A percentile compares a stretch with the other conserved stretches of the same genome.
These are phyloP conservation scores for Aspergillus eucalypticola DNA, from an alignment of 2,329 filamentous ascomycete species.

Conservation along the genomic window DNA sequence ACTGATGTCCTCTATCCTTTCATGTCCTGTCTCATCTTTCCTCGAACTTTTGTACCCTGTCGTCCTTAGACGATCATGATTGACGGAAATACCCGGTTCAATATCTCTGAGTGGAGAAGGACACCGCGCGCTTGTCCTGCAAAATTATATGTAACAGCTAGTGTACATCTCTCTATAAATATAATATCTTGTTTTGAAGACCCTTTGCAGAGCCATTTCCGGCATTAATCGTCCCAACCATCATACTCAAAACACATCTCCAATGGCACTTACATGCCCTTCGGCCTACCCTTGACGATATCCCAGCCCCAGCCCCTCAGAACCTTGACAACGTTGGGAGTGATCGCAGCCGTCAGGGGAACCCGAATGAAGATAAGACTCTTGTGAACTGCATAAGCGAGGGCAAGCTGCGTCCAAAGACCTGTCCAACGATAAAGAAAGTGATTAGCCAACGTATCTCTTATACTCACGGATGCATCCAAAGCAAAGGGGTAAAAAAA, in stretches of 20 bases:
- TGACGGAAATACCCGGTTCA: constrained; percentile 10
- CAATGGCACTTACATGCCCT: constrained; percentile 26
- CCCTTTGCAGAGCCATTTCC: constrained; percentile 24
- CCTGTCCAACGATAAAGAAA: constrained; percentile 42
- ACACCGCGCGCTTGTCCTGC: constrained; percentile 12
- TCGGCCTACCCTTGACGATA: constrained; percentile 73
- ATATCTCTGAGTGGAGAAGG: constrained; percentile 25
- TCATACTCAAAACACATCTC: not conserved
- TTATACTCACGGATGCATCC: too few relatives aligned
- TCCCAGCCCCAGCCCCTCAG: constrained; percentile 90
- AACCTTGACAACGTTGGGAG: constrained; percentile 90
- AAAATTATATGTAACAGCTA: constrained; percentile 36
- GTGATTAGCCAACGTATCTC: not conserved
- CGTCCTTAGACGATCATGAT: constrained; percentile 5
- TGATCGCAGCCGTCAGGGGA: constrained; percentile 83
- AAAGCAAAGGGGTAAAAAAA: too few relatives aligned
- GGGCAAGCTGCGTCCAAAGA: constrained; percentile 80
- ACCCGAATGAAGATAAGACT: constrained; percentile 96
- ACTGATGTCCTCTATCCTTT: not conserved
- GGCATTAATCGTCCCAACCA: not conserved
- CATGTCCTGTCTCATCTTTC: constrained; percentile 4
- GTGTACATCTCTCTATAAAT: constrained; percentile 28
- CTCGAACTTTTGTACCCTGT: constrained; percentile 5
- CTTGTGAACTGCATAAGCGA: constrained; percentile 97
- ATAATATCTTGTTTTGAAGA: constrained; percentile 16